Base-by-base conservation (phyloP, 2,329 filamentous ascomycete species). In the Sporothrix schenckii region DNA sequence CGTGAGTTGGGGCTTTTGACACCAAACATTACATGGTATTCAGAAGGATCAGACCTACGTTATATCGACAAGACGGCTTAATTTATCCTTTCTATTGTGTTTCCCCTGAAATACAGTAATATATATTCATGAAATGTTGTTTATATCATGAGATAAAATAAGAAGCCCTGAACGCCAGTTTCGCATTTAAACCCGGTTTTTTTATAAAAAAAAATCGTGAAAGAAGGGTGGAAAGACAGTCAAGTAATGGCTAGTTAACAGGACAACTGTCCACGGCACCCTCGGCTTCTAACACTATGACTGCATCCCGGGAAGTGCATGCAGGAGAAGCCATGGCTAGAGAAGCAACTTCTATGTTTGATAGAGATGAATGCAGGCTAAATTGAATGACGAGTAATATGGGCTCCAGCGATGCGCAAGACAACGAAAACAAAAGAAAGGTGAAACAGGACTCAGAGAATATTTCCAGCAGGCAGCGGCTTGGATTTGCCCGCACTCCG, bases 211-310 rank as follows among this genome's bases (percentile, higher is more conserved):
- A 2, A 41, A 7, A 11, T 44, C 14, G 41, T 44, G 16, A 9
- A 34, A 34, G 24, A 34, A 9, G 34, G 34, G 34, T 34, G 34
- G 6, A 34, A 34, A 9, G 9, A 44, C 10, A 44, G 41, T 14
- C 41, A 16, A 44, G 11, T 16, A 44, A 44, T 44, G 14, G 41
- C 34, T 34, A 9, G 34, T 34, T 34, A 34, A 34, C 34, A 34
- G 7, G 14, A 10, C 41, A 44, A 44, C 14, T 44, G 41, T 34
- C 34, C 1, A 34, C 41, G 41, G 19, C 39, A n/a, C 0, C 24
- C 34, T 61, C 34, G 56, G 56, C 56, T 61, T 60, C 44, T 61
- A 39, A 60, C 34, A 44, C 9, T n/a, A 44, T n/a, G 44, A 61
- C n/a, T 24, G 39, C 13, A 19, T 5, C 34, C 6, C 24, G n/a